These are phyloP conservation scores for Allantophomopsis cytisporea DNA, from an alignment of 2,329 filamentous ascomycete species.

Conservation along the genomic window DNA sequence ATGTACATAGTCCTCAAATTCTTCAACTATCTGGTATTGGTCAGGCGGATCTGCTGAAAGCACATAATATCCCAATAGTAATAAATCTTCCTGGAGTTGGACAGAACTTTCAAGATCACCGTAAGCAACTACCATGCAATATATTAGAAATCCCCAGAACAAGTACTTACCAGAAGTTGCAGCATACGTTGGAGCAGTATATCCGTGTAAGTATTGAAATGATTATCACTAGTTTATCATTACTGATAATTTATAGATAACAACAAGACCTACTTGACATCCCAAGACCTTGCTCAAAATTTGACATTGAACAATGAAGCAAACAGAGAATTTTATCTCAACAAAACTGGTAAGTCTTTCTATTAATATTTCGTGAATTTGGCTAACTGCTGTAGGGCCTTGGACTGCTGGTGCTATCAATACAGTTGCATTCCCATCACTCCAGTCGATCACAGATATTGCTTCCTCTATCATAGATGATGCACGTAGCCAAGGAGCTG, in stretches of 20 bases:
- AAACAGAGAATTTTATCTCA: slow-evolving; percentile 12
- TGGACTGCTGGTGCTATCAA: slow-evolving; percentile 14
- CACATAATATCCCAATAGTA: slow-evolving; percentile 32
- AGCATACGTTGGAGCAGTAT: slow-evolving; percentile 3
- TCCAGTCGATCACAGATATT: slow-evolving; percentile 9
- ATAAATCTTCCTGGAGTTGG: slow-evolving; percentile 41
- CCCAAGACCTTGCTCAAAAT: too few species aligned
- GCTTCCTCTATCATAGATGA: slow-evolving; percentile 4
- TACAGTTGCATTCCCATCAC: slow-evolving; percentile 13
- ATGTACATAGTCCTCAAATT: slow-evolving; percentile 28
- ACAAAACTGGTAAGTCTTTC: slow-evolving; percentile 9
- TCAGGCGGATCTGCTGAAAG: slow-evolving; percentile 19
- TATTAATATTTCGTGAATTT: background rate
- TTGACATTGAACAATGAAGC: slow-evolving; percentile 1
- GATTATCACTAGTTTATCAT: too few species aligned
- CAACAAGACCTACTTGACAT: too few species aligned
- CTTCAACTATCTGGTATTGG: slow-evolving; percentile 29
- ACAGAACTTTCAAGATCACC: slow-evolving; percentile 39
- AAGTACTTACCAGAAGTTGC: too few species aligned
- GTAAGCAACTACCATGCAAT: too few species aligned
- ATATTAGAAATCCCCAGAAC: too few species aligned
- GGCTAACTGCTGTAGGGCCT: slow-evolving; percentile 6
- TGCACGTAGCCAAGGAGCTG: slow-evolving; percentile 6
- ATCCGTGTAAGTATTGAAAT: slow-evolving; percentile 8
- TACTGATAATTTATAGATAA: too few species aligned